A percentile compares a stretch with the other conserved stretches of the same genome.
These are phyloP conservation scores for Solanum gandarillasii DNA, from an alignment of 257 asterid genomes.

Conservation along the genomic window DNA sequence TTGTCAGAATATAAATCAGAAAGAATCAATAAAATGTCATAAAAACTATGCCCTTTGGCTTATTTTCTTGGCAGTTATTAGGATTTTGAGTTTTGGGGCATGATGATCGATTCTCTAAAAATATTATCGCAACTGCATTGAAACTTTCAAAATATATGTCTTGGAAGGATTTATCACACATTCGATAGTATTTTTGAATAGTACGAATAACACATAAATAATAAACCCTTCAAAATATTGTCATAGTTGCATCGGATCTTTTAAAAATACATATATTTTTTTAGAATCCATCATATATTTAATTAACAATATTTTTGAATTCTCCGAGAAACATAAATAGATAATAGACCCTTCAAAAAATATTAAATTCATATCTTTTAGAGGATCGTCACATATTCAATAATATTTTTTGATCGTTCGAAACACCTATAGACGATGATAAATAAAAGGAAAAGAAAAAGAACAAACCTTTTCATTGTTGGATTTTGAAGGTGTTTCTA, in stretches of 20 bases:
- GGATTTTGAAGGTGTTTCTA: conserved; percentile 40
- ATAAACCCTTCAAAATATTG: not conserved
- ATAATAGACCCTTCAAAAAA: not conserved
- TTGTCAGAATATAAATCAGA: conserved; percentile 33
- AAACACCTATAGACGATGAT: not conserved
- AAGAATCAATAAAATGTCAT: conserved; percentile 28
- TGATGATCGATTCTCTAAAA: not conserved
- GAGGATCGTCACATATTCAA: not conserved
- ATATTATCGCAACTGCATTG: not conserved
- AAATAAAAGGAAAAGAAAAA: not conserved
- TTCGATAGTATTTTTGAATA: not conserved
- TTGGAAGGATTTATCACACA: not conserved
- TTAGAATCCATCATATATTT: not conserved
- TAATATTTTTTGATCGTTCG: not conserved
- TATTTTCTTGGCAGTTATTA: conserved; percentile 15
- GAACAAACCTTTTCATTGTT: conserved; percentile 44
- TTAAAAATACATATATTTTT: not conserved
- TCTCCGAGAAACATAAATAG: not conserved
- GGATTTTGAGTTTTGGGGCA: not conserved
- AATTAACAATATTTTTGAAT: not conserved
- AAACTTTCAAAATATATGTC: too few species aligned
- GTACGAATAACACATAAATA: not conserved
- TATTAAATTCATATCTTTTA: not conserved
- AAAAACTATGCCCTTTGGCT: conserved; percentile 11
- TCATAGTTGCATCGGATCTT: not conserved